Evolutionary conservation across 495 filamentous ascomycete genomes (phyloP).

Genomic region (Pseudomonodictys pantanalensis): DNA sequence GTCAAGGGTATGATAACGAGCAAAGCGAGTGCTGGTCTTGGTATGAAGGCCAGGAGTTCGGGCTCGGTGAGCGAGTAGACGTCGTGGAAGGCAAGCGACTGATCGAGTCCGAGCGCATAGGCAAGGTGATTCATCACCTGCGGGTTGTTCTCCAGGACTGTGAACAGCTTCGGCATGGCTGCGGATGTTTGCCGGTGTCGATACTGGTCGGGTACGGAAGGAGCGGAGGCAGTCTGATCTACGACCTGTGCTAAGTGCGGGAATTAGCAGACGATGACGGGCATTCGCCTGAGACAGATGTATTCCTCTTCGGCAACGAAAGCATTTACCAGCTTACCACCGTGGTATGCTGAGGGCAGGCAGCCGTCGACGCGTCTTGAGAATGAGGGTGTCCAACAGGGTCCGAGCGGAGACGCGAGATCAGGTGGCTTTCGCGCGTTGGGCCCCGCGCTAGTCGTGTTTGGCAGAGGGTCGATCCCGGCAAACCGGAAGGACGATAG

Average conservation of each 20-base stretch:
- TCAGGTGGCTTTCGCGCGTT: too few relatives aligned
- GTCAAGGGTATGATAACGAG: conserved; percentile 30
- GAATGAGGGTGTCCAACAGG: background rate
- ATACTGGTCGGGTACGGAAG: background rate
- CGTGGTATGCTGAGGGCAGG: background rate
- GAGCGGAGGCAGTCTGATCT: background rate
- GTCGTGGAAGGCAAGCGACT: conserved; percentile 26
- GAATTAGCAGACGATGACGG: background rate
- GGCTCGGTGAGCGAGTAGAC: conserved; percentile 32
- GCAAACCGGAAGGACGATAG: too few relatives aligned
- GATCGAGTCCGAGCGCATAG: conserved; percentile 14
- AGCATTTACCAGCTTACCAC: background rate
- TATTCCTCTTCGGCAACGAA: background rate
- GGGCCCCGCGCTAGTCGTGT: too few relatives aligned
- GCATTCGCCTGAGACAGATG: background rate
- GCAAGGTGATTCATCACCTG: conserved; percentile 27
- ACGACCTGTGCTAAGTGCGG: background rate
- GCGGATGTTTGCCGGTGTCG: background rate
- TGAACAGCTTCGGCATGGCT: conserved; percentile 18
- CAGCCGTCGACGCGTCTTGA: background rate
- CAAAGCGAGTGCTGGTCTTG: conserved; percentile 29
- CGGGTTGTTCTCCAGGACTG: conserved; percentile 31
- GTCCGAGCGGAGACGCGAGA: too few relatives aligned
- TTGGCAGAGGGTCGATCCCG: too few relatives aligned
- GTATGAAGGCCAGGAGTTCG: conserved; percentile 32